Base-by-base conservation (phyloP, 2,329 filamentous ascomycete species). In the Fusarium chaquense region DNA sequence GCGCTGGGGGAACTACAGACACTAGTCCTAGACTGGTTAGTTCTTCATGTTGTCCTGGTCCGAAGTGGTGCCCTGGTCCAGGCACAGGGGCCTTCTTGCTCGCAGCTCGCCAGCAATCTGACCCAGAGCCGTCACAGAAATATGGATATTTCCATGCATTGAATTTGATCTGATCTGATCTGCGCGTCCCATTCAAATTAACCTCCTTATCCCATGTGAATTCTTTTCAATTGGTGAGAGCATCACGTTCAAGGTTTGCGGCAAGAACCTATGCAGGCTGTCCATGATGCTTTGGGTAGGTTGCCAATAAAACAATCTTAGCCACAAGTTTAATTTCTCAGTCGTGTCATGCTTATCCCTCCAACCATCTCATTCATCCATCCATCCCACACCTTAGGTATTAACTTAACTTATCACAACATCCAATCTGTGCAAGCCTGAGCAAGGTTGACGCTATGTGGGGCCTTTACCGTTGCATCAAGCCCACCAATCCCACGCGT, bases 401-500 rank as follows among this genome's bases (percentile, higher is more conserved):
- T 26, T 40, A 16, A 40, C 35, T 51, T 51, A 28, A 51, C 49
- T 51, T 64, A 68, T 70, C 71, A 26, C 44, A 51, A 26, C 43
- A 53, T 49, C 49, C 33, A 38, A 38, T 51, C 26, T 35, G 26
- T 40, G 40, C 46, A 65, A 60, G 36, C 36, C 36, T n/a, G 44
- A 46, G 28, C 36, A 67, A 59, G 58, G 62, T 69, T 70, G 41
- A 35, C 49, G 45, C 65, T 55, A 65, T 62, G 71, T 72, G 71
- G 49, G 49, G 24, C 22, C 67, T 32, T 35, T 60, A 51, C 63
- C 38, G 56, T 62, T 71, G 33, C 8, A 47, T 32, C 53, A 63
- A 46, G 22, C 51, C 67, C 63, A 61, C 72, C 72, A 74, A 75
- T 75, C 69, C 63, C 53, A 55, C 40, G 57, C 51, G 30, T 36